A percentile compares a stretch with the other conserved stretches of the same genome.
These are phyloP conservation scores for Zoysia matrella DNA, from an alignment of 202 grass and related monocot genomes.

Conservation along the genomic window DNA sequence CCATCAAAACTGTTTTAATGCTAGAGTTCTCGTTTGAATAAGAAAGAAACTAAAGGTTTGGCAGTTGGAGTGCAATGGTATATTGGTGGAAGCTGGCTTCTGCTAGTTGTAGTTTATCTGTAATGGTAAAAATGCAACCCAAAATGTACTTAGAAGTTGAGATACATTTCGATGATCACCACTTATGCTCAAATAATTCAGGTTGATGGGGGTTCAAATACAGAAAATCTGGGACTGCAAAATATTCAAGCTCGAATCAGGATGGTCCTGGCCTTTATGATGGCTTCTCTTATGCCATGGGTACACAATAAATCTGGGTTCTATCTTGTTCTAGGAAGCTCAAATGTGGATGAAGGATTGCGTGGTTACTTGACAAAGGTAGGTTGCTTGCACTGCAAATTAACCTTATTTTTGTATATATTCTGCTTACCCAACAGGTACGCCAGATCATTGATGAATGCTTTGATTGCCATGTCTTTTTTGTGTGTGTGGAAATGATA, in stretches of 20 bases:
- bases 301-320: constrained; percentile 93
- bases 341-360: constrained; percentile 95
- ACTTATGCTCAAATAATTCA: constrained; percentile 30
- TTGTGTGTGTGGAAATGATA: constrained; percentile 18
- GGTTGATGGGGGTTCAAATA: constrained; percentile 86
- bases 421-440: constrained; percentile 1
- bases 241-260: constrained; percentile 99
- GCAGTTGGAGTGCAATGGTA: background rate
- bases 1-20: background rate
- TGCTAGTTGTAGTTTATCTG: background rate
- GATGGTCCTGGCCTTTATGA: constrained; percentile 98
- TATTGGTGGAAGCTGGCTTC: background rate
- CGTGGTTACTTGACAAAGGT: constrained; percentile 99
- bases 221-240: constrained; percentile 91
- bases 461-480: background rate
- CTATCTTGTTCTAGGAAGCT: constrained; percentile 96
- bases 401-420: background rate
- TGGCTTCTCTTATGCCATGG: constrained; percentile 98
- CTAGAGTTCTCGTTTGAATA: background rate
- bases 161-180: background rate
- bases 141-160: background rate
- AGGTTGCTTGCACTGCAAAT: constrained; percentile 35
- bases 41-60: background rate
- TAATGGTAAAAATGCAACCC: background rate
- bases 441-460: background rate